Conservation (phyloP, 1,284 basidiomycete species). For the Austroboletus niveus region DNA sequence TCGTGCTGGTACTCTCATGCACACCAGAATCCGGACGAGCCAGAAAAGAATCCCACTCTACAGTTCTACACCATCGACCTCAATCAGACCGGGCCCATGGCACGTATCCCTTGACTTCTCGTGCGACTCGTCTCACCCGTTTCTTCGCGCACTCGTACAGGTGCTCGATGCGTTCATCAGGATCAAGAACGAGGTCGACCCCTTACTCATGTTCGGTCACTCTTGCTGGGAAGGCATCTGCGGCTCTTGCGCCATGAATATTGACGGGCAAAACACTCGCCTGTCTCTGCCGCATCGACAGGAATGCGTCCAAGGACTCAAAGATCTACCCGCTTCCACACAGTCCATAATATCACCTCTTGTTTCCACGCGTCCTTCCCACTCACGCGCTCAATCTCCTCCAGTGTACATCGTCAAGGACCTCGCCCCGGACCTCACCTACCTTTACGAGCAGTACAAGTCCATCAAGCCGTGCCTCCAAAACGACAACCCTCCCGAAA, state of each 20-base stretch:
- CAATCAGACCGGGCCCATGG: constrained; percentile 96
- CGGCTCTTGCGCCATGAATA: constrained; percentile 99
- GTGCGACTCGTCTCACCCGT: no score
- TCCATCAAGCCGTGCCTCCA: constrained; percentile 95
- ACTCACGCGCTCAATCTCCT: background rate
- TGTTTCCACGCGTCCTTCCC: background rate
- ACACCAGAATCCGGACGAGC: constrained; percentile 91
- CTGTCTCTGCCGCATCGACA: constrained; percentile 94
- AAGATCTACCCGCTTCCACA: constrained; percentile 99
- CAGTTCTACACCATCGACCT: constrained; percentile 94
- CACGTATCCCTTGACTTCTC: no score
- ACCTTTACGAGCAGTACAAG: constrained; percentile 99
- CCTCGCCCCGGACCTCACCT: no score
- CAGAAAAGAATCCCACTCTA: constrained; percentile 86
- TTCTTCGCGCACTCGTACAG: no score
- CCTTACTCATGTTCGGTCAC: no score
- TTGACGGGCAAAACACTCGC: constrained; percentile 99
- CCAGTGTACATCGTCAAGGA: constrained; percentile 99
- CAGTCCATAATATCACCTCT: constrained; percentile 65
- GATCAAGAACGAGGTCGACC: no score
- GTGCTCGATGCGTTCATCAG: no score
- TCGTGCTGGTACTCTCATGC: background rate
- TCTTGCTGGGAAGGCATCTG: constrained; percentile 94
- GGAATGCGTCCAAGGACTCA: constrained; percentile 66
- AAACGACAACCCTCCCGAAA: constrained; percentile 85